A percentile compares a stretch with the other conserved stretches of the same genome.
These are phyloP conservation scores for Fusarium algeriense DNA, from an alignment of 2,329 filamentous ascomycete species.

Conservation along the genomic window DNA sequence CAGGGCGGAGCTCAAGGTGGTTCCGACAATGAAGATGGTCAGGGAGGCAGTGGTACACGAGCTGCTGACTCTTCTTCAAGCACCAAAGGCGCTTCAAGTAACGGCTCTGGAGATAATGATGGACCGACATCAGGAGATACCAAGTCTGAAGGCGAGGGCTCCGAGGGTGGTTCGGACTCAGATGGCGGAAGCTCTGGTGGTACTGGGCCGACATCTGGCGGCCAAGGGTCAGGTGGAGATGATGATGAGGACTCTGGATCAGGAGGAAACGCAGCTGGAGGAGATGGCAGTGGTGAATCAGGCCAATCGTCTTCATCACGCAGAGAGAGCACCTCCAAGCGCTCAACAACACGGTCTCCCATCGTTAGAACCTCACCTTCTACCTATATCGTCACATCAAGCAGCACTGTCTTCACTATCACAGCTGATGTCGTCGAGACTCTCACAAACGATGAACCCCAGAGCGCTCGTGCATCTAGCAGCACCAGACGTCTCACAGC, in stretches of 20 bases:
- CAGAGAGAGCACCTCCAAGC: neutral
- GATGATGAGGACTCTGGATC: neutral
- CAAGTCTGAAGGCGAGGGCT: neutral
- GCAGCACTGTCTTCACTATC: neutral
- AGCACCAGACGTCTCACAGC: neutral
- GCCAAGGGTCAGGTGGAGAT: neutral
- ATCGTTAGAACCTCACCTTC: neutral
- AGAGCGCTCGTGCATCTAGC: too few relatives aligned
- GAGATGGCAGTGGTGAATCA: neutral
- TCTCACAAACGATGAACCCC: neutral
- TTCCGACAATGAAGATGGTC: neutral
- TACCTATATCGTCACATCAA: constrained; percentile 11
- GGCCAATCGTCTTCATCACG: neutral
- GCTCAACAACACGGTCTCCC: neutral
- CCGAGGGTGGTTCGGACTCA: neutral
- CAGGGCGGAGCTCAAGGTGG: neutral
- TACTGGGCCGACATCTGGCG: neutral
- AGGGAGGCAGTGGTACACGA: neutral
- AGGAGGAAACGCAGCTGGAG: neutral
- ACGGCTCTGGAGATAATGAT: neutral
- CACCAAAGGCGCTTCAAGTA: neutral
- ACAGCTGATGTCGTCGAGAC: neutral
- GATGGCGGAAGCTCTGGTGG: neutral
- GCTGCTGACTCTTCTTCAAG: neutral
- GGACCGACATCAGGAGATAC: neutral